phyloP scores from a whole-genome alignment of 768 basidiomycete species.

The Kondoa subrosea region DNA sequence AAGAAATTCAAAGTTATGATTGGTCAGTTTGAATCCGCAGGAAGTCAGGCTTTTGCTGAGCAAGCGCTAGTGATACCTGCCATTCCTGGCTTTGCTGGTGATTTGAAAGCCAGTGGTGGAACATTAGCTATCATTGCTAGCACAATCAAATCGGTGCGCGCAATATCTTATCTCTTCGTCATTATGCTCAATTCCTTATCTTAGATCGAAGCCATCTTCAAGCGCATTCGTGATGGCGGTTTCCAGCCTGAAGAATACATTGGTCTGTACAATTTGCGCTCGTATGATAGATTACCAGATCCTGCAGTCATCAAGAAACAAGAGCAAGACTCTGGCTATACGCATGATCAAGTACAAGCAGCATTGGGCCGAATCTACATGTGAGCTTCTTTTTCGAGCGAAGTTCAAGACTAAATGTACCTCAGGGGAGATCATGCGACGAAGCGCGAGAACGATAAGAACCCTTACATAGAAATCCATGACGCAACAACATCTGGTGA shows the following conservation, averaged over 20 bases:
- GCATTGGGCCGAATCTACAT: conserved; percentile 40
- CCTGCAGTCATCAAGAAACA: conserved; percentile 44
- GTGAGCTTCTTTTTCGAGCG: neutral
- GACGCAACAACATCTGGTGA: neutral
- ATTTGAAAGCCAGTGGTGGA: conserved; percentile 6
- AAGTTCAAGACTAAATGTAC: neutral
- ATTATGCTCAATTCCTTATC: too few relatives aligned
- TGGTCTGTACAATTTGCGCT: conserved; percentile 76
- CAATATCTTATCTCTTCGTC: too few relatives aligned
- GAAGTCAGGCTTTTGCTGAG: too few relatives aligned
- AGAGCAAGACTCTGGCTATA: conserved; percentile 57
- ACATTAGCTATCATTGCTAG: conserved; percentile 25
- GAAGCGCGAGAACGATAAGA: neutral
- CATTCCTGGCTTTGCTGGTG: neutral
- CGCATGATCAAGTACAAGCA: conserved; percentile 69
- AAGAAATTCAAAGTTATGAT: conserved; percentile 71
- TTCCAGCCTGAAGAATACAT: conserved; percentile 46
- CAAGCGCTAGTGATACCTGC: neutral
- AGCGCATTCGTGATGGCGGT: conserved; percentile 15
- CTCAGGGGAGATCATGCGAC: conserved; percentile 30
- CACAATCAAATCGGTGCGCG: conserved; percentile 38
- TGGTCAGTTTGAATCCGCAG: conserved; percentile 39
- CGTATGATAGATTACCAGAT: conserved; percentile 46
- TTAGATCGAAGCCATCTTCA: conserved; percentile 14
- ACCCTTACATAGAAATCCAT: conserved; percentile 7